These are phyloP conservation scores for Boletellus sp. DNA, from an alignment of 768 basidiomycete species.

Conservation along the genomic window DNA sequence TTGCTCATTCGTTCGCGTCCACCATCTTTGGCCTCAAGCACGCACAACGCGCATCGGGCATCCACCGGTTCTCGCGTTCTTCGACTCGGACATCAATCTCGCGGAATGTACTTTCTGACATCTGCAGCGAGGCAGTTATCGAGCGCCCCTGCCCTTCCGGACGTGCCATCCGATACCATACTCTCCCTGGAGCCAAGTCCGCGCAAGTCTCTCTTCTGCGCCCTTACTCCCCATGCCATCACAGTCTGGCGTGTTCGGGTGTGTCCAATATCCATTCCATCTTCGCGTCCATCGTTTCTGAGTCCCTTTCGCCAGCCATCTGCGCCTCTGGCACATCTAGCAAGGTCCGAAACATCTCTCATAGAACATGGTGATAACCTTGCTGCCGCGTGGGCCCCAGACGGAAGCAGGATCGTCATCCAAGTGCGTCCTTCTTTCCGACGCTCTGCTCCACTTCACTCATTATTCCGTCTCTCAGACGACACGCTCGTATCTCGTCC, in stretches of 20 bases:
- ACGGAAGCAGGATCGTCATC: constrained; percentile 74
- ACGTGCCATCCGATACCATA: constrained; percentile 54
- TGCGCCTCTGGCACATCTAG: constrained; percentile 65
- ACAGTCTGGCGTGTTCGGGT: constrained; percentile 83
- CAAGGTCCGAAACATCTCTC: constrained; percentile 73
- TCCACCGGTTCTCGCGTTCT: neutral
- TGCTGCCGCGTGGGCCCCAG: constrained; percentile 76
- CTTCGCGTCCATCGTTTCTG: neutral
- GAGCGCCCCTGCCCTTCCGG: constrained; percentile 64
- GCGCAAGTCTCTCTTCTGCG: constrained; percentile 74
- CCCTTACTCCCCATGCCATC: constrained; percentile 66
- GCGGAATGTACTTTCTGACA: constrained; percentile 80
- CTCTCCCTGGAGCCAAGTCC: constrained; percentile 62
- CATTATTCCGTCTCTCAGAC: constrained; percentile 48
- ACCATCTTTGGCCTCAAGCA: constrained; percentile 6
- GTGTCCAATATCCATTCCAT: constrained; percentile 26
- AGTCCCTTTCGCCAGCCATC: constrained; percentile 50
- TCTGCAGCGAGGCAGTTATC: constrained; percentile 72
- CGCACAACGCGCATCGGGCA: too few species aligned
- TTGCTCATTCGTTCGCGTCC: constrained; percentile 6
- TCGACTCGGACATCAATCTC: neutral
- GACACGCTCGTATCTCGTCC: constrained; percentile 71
- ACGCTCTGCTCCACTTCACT: constrained; percentile 1
- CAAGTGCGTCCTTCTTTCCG: constrained; percentile 48
- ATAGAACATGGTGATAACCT: constrained; percentile 81